phyloP scores from a whole-genome alignment of 495 filamentous ascomycete species.

The Lophiotrema nucula region DNA sequence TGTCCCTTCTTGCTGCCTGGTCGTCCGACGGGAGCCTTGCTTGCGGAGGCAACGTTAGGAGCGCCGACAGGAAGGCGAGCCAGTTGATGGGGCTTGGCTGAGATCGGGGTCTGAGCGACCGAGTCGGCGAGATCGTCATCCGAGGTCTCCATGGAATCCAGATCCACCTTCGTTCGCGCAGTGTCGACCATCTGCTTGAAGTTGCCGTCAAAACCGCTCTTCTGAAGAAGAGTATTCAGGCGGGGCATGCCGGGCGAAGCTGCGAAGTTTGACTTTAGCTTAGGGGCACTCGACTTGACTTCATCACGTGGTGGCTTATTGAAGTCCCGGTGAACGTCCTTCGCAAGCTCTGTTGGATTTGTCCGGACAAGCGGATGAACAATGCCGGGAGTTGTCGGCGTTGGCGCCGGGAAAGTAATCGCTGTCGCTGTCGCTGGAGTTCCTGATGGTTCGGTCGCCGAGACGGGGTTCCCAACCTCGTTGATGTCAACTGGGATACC shows the following conservation, averaged over 20 bases:
- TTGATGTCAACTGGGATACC: constrained; percentile 70
- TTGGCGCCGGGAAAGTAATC: constrained; percentile 15
- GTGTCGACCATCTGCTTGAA: constrained; percentile 29
- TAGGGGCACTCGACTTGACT: neutral
- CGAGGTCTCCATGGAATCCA: constrained; percentile 21
- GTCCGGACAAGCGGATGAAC: constrained; percentile 31
- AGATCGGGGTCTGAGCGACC: constrained; percentile 11
- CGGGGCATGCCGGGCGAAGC: constrained; percentile 71
- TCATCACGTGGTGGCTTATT: constrained; percentile 13
- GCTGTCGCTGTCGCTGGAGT: constrained; percentile 17
- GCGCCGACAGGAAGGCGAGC: constrained; percentile 23
- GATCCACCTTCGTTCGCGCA: constrained; percentile 26
- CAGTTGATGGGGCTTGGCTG: constrained; percentile 17
- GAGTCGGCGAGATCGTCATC: constrained; percentile 28
- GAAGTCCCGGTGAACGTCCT: constrained; percentile 27
- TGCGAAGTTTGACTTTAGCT: constrained; percentile 44
- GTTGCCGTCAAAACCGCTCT: constrained; percentile 53
- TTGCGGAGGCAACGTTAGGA: constrained; percentile 1
- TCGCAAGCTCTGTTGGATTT: constrained; percentile 21
- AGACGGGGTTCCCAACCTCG: constrained; percentile 29
- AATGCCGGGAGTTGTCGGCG: constrained; percentile 19
- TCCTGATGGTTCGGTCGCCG: constrained; percentile 19
- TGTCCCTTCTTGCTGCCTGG: constrained; percentile 27
- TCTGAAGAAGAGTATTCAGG: constrained; percentile 68
- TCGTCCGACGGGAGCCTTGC: constrained; percentile 23